A percentile compares a stretch with the other conserved stretches of the same genome.
Evolutionary conservation across 2,329 filamentous ascomycete species (phyloP).

Genomic region (Aureobasidium melanogenum): DNA sequence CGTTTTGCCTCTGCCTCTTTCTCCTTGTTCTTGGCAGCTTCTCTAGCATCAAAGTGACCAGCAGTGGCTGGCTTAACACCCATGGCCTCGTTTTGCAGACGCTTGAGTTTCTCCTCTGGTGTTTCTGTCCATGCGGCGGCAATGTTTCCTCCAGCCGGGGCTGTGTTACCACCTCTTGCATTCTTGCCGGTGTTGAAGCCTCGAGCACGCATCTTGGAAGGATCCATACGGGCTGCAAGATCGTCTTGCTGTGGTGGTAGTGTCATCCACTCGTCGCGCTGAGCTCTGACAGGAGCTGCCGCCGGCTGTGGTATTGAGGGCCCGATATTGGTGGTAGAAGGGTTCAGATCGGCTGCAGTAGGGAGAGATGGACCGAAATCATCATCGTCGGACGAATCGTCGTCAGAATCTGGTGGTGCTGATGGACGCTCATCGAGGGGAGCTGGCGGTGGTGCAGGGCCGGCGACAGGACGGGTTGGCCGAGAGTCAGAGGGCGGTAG

Average conservation of each 20-base stretch:
- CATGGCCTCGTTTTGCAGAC: conserved; percentile 72
- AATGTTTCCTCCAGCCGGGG: conserved; percentile 21
- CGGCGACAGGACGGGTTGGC: conserved; percentile 30
- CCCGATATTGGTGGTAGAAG: not conserved
- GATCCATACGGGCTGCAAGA: conserved; percentile 58
- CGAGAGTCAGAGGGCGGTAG: not conserved
- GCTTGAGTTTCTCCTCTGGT: conserved; percentile 73
- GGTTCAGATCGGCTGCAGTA: conserved; percentile 12
- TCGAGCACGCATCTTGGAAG: conserved; percentile 71
- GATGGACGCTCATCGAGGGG: conserved; percentile 38
- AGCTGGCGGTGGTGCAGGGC: conserved; percentile 48
- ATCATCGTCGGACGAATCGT: conserved; percentile 26
- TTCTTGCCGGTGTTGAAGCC: conserved; percentile 70
- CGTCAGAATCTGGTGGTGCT: conserved; percentile 24
- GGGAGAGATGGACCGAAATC: conserved; percentile 40
- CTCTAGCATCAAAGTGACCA: not conserved
- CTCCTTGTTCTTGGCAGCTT: conserved; percentile 21
- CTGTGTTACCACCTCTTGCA: conserved; percentile 35
- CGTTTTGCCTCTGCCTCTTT: conserved; percentile 39
- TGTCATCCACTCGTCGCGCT: conserved; percentile 63
- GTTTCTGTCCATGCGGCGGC: conserved; percentile 81
- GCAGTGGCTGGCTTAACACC: conserved; percentile 9
- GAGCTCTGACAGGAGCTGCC: conserved; percentile 27
- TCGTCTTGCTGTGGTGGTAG: conserved; percentile 42
- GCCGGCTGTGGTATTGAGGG: not conserved